phyloP scores from a whole-genome alignment of 768 basidiomycete species.

The Candolleomyces aberdarensis region DNA sequence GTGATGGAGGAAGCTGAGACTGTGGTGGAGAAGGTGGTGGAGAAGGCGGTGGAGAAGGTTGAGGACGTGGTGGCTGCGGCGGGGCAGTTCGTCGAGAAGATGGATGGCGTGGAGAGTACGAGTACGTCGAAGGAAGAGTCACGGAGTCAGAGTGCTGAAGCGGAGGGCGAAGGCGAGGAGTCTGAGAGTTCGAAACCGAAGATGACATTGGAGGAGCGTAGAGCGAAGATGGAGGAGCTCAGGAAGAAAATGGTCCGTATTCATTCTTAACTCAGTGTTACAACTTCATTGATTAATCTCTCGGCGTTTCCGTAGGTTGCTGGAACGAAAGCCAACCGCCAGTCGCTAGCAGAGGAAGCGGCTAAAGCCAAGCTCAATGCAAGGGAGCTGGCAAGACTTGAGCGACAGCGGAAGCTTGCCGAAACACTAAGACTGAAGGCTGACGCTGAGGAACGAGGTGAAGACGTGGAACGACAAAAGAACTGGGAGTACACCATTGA shows the following conservation, averaged over 20 bases:
- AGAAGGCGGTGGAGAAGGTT: conserved; percentile 16
- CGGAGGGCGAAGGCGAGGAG: conserved; percentile 22
- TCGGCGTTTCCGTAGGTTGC: conserved; percentile 47
- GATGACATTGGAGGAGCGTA: conserved; percentile 66
- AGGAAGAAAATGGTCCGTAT: conserved; percentile 75
- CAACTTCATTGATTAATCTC: conserved; percentile 3
- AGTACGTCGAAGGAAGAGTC: background rate
- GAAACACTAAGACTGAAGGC: conserved; percentile 82
- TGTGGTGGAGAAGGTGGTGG: conserved; percentile 15
- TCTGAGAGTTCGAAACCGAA: conserved; percentile 21
- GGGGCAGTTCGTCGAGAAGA: conserved; percentile 26
- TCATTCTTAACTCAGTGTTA: background rate
- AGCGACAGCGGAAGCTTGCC: conserved; percentile 87
- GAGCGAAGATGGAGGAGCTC: conserved; percentile 73
- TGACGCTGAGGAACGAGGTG: conserved; percentile 88
- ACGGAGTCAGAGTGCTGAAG: conserved; percentile 13
- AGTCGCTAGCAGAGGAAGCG: conserved; percentile 82
- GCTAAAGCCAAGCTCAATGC: conserved; percentile 73
- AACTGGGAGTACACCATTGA: conserved; percentile 96
- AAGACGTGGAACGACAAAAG: conserved; percentile 86
- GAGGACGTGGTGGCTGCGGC: conserved; percentile 25
- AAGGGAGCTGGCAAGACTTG: conserved; percentile 79
- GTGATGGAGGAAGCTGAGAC: conserved; percentile 8
- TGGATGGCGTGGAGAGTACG: conserved; percentile 22
- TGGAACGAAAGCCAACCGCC: conserved; percentile 80